Base-by-base conservation (phyloP, 2,329 filamentous ascomycete species). In the Verticillium tricorpus region DNA sequence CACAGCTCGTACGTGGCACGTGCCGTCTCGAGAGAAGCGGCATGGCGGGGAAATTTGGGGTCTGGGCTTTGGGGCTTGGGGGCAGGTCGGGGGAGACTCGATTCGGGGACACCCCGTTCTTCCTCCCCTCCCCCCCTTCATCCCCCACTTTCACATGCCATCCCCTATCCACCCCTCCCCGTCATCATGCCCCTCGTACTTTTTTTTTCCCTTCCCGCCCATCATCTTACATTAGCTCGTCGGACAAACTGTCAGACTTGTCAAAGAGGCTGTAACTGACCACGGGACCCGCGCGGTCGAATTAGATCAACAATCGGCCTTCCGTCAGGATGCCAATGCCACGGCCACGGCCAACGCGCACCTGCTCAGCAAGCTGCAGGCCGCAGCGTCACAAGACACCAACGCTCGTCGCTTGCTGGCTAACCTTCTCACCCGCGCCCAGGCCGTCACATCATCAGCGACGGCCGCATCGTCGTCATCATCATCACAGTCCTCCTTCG, bases 261-360 rank as follows among this genome's bases (percentile, higher is more conserved):
- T 50, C 25, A 45, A 28, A n/a, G 57, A 28, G 22, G 19, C n/a
- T 59, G 37, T 9, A 32, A 32, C 74, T 76, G 70, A 76, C 74
- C 72, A 73, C 68, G 68, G 39, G 67, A 74, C 69, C 65, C 54
- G 15, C n/a, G 25, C 15, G 54, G 45, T 50, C 45, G 45, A 50
- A 28, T 34, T 63, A 77, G 75, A 77, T 66, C 75, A 77, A 66
- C 73, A 73, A 62, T 73, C 73, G 61, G 72, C 71, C 39, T 76
- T 75, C 64, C 72, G 73, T 65, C 67, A 72, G 61, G 73, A 76
- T 62, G 68, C 70, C 45, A 50, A 50, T 50, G 45, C 45, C 9
- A 50, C 19, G 7, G 45, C 45, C 45, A 50, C n/a, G 3, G 45
- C 45, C 45, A 50, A 50, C 12, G 45, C 45, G 39, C 66, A 66